Base-by-base conservation (phyloP, 805 yeast species). In the Cyberlindnera mycetangii region DNA sequence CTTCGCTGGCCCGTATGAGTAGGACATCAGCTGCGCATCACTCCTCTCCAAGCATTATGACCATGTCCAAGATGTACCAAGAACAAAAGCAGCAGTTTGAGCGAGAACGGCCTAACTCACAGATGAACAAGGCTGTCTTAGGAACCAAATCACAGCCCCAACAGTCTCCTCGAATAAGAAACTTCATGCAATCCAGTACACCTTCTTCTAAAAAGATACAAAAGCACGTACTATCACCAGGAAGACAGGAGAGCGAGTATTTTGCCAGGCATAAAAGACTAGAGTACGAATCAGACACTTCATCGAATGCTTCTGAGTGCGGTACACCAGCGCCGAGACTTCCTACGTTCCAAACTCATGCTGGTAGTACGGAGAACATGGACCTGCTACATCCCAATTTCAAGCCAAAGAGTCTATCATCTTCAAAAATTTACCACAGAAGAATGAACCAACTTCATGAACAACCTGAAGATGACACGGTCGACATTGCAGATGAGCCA, bases 21-120 rank as follows among this genome's bases (percentile, higher is more conserved):
- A 16, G 14, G 24, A 21, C 31, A 15, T 46, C 49, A 4, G 49
- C 44, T 4, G 44, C 49, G 7, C 39, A 37, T 18, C 45, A 40
- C 31, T 58, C 62, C 7, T 41, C 58, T 7, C 49, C 61, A 11
- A 53, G 58, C 37, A 56, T 59, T 7, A 46, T 54, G 41, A 57
- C 61, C 14, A 41, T 59, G 35, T 59, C 61, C 6, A 56, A 50
- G 39, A 22, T 59, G 24, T 54, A 57, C 39, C 51, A 55, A 19
- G 56, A 45, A 25, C 52, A 47, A 37, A 42, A 49, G 20, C 49
- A 49, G 24, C 45, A 37, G 4, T 34, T 7, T 28, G 18, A 20
- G 37, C 7, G 18, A 15, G 37, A 34, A 34, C 25, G 18, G 11
- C n/a, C 17, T 9, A 17, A 21, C 7, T 4, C n/a, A 4, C 22